Conservation (phyloP, 108 stramenopile genomes). For the Cyclotella kingstonii region DNA sequence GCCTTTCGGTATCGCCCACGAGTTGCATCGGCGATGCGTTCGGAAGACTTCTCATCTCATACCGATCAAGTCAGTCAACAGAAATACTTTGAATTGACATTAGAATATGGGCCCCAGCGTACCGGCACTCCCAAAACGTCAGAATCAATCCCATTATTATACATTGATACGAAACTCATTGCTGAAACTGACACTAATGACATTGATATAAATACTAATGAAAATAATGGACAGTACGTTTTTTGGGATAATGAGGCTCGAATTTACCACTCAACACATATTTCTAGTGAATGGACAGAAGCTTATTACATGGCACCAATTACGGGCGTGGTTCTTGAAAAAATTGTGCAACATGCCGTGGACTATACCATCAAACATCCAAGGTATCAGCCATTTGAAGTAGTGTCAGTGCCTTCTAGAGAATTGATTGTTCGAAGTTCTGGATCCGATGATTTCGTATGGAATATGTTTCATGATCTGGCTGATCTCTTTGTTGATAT, state of each 20-base stretch:
- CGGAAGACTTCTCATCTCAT: slow-evolving; percentile 2
- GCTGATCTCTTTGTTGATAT: slow-evolving; percentile 71
- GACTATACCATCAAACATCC: slow-evolving; percentile 58
- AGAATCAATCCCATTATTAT: slow-evolving; percentile 61
- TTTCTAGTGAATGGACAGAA: slow-evolving; percentile 52
- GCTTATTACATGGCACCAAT: slow-evolving; percentile 83
- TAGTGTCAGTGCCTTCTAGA: slow-evolving; percentile 40
- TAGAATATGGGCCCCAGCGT: slow-evolving; percentile 84
- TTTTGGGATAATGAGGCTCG: slow-evolving; percentile 76
- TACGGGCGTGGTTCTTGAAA: slow-evolving; percentile 73
- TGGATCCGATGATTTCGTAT: slow-evolving; percentile 67
- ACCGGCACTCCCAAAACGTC: slow-evolving; percentile 46
- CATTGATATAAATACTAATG: background rate
- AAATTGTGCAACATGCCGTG: slow-evolving; percentile 59
- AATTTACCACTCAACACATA: slow-evolving; percentile 66
- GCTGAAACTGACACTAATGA: background rate
- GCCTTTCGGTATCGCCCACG: slow-evolving; percentile 70
- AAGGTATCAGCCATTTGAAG: slow-evolving; percentile 84
- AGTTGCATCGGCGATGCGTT: slow-evolving; percentile 34
- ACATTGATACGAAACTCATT: slow-evolving; percentile 28
- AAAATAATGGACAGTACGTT: slow-evolving; percentile 32
- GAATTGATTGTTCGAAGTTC: slow-evolving; percentile 52
- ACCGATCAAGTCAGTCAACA: slow-evolving; percentile 6
- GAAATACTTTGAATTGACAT: slow-evolving; percentile 65
- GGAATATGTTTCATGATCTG: slow-evolving; percentile 60